These are phyloP conservation scores for Areca catechu DNA, from an alignment of 176 grass and related monocot genomes.

Conservation along the genomic window DNA sequence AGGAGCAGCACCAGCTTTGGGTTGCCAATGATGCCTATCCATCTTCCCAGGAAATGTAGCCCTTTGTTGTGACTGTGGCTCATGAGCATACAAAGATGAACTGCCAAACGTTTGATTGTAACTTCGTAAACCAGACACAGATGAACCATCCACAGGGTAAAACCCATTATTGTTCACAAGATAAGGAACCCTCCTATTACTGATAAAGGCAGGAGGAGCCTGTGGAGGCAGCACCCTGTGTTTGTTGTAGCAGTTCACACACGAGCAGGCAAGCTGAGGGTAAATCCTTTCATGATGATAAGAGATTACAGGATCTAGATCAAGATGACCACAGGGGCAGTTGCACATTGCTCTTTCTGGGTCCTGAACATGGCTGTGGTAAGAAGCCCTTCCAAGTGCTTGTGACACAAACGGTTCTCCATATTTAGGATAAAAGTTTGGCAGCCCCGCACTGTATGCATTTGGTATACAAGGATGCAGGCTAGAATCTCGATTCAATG, in stretches of 20 bases:
- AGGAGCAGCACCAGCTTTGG: conserved; percentile 67
- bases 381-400: conserved; percentile 20
- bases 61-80: conserved; percentile 32
- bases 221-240: conserved; percentile 28
- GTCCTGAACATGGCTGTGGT: conserved; percentile 30
- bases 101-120: conserved; percentile 46
- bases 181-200: conserved; percentile 24
- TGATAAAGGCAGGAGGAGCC: conserved; percentile 5
- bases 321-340: conserved; percentile 19
- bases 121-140: conserved; percentile 32
- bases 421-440: conserved; percentile 17
- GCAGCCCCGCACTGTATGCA: background rate
- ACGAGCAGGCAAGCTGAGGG: conserved; percentile 27
- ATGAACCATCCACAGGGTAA: conserved; percentile 32
- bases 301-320: conserved; percentile 1
- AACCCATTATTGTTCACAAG: conserved; percentile 46
- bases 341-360: conserved; percentile 40
- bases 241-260: conserved; percentile 31
- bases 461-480: background rate
- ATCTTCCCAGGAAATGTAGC: conserved; percentile 46
- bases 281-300: conserved; percentile 19
- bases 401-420: conserved; percentile 14
- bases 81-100: conserved; percentile 43
- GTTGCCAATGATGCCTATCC: conserved; percentile 38
- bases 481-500: background rate